Conservation (phyloP, 306 rosid species). For the Prosopis cineraria region DNA sequence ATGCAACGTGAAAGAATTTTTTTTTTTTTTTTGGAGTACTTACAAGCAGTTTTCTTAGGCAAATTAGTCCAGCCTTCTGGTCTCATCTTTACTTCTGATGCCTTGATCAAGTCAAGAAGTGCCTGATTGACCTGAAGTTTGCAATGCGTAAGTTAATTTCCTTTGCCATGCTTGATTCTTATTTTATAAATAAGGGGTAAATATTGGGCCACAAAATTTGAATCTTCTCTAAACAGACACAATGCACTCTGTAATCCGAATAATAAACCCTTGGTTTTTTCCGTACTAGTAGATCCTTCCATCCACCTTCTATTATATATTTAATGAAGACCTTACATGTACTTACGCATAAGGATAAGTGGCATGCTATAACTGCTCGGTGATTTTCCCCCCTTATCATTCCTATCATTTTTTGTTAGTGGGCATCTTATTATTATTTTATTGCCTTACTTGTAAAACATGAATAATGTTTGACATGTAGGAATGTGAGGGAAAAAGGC, state of each 20-base stretch:
- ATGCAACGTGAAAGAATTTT: constrained; percentile 13
- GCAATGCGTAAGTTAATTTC: constrained; percentile 28
- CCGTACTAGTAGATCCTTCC: background rate
- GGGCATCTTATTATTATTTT: background rate
- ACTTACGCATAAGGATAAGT: background rate
- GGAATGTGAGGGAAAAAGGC: background rate
- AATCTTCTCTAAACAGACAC: background rate
- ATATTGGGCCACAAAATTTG: background rate
- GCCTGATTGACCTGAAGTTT: constrained; percentile 85
- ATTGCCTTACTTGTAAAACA: background rate
- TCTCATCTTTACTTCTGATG: constrained; percentile 59
- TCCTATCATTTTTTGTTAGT: background rate
- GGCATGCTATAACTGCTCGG: background rate
- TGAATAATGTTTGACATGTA: background rate
- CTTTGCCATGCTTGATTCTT: constrained; percentile 10
- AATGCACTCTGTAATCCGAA: background rate
- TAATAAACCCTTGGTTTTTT: background rate
- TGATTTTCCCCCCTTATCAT: background rate
- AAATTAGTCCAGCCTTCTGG: constrained; percentile 91
- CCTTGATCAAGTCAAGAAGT: constrained; percentile 70
- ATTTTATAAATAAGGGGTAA: background rate
- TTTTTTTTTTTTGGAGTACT: constrained; percentile 31
- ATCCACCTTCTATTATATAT: background rate
- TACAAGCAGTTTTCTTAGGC: constrained; percentile 58
- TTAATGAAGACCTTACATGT: background rate